Evolutionary conservation across 305 asterid species (phyloP).

Genomic region (Fraxinus greggii): DNA sequence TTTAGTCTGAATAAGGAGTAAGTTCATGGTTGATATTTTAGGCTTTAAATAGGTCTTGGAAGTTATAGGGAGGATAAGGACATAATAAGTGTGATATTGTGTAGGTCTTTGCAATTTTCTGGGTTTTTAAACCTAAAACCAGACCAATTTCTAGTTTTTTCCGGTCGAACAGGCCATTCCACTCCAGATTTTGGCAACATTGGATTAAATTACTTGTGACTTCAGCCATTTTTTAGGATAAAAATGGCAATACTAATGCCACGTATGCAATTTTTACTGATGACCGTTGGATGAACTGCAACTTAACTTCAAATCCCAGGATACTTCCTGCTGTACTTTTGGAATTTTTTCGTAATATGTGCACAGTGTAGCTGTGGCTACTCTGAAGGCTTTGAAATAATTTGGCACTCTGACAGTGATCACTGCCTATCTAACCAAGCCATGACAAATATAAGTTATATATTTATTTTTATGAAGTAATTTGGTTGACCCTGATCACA

Average conservation of each 20-base stretch:
- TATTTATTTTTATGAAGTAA: not conserved
- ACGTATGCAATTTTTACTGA: not conserved
- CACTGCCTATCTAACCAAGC: not conserved
- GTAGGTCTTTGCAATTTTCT: not conserved
- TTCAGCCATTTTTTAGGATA: not conserved
- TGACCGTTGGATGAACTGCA: not conserved
- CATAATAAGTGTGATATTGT: not conserved
- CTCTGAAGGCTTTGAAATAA: not conserved
- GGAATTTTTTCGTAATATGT: not conserved
- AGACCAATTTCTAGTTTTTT: not conserved
- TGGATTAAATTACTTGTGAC: not conserved
- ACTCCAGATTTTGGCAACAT: not conserved
- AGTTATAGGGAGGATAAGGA: not conserved
- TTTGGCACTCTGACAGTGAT: not conserved
- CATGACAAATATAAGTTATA: not conserved
- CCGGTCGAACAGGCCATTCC: not conserved
- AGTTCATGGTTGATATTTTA: not conserved
- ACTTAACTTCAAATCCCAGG: conserved; percentile 6
- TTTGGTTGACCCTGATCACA: not conserved
- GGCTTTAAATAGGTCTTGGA: not conserved
- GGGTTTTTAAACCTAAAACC: not conserved
- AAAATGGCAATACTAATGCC: not conserved
- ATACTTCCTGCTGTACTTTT: not conserved
- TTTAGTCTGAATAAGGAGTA: not conserved
- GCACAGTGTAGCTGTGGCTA: not conserved